A percentile compares a stretch with the other conserved stretches of the same genome.
Evolutionary conservation across 2,329 filamentous ascomycete species (phyloP).

Genomic region (Aspergillus bombycis): DNA sequence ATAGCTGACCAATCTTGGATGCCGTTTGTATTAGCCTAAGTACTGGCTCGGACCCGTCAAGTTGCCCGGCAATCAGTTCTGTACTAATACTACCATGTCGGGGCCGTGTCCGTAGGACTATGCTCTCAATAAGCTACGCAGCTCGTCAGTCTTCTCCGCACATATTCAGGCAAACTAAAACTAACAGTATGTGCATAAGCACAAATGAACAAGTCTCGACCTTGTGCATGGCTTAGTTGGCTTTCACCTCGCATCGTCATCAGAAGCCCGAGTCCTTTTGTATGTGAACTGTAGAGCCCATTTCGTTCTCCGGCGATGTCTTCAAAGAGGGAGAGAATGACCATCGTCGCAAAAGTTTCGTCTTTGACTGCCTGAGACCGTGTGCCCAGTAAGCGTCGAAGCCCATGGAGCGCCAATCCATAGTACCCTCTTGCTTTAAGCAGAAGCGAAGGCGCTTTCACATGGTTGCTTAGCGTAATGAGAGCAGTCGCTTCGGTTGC

Average conservation of each 20-base stretch:
- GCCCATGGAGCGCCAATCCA: constrained; percentile 34
- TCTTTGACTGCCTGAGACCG: constrained; percentile 36
- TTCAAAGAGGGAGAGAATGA: constrained; percentile 43
- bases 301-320: constrained; percentile 42
- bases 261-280: constrained; percentile 39
- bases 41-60: constrained; percentile 34
- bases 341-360: constrained; percentile 42
- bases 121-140: constrained; percentile 37
- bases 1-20: constrained; percentile 35
- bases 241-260: constrained; percentile 37
- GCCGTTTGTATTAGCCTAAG: constrained; percentile 35
- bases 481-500: constrained; percentile 41
- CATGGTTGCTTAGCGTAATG: constrained; percentile 36
- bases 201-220: constrained; percentile 41
- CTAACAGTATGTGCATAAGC: constrained; percentile 41
- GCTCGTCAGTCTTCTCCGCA: constrained; percentile 8
- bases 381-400: constrained; percentile 34
- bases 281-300: constrained; percentile 40
- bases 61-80: constrained; percentile 31
- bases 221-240: constrained; percentile 33
- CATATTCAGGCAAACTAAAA: not conserved
- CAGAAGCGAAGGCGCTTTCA: constrained; percentile 29
- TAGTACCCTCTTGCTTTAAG: constrained; percentile 35
- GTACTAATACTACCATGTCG: constrained; percentile 27
- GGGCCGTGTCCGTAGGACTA: constrained; percentile 37